phyloP scores from a whole-genome alignment of 2,329 filamentous ascomycete species.

The Scleromitrula shiraiana region DNA sequence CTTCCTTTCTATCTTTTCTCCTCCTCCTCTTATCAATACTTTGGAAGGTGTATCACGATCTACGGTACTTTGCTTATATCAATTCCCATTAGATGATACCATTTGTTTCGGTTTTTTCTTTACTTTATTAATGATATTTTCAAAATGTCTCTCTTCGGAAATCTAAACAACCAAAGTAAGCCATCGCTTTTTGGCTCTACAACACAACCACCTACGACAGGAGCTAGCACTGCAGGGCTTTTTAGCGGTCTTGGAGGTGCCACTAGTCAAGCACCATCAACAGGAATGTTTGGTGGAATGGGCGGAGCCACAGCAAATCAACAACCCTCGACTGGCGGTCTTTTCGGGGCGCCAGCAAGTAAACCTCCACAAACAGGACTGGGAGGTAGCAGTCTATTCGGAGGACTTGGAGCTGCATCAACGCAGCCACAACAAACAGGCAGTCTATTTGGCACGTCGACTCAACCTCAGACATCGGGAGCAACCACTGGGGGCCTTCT shows the following conservation, averaged over 20 bases:
- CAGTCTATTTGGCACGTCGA: constrained; percentile 7
- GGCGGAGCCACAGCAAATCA: constrained; percentile 1
- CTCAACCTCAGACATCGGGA: constrained; percentile 13
- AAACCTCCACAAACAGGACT: constrained; percentile 12
- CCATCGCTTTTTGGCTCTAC: constrained; percentile 1
- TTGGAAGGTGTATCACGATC: no score
- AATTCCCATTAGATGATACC: no score
- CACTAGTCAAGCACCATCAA: constrained; percentile 13
- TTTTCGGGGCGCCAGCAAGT: constrained; percentile 22
- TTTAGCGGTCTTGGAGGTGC: constrained; percentile 14
- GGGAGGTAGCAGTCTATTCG: constrained; percentile 18
- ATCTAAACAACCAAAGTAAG: constrained; percentile 4
- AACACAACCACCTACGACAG: constrained; percentile 3
- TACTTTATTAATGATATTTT: not conserved
- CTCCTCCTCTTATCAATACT: not conserved
- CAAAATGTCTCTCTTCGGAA: constrained; percentile 7
- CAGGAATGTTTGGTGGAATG: not conserved
- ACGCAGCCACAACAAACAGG: constrained; percentile 15
- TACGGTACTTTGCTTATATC: no score
- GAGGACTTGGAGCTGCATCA: constrained; percentile 10
- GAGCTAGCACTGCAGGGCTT: constrained; percentile 4
- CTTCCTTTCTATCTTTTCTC: not conserved
- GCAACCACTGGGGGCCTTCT: constrained; percentile 10
- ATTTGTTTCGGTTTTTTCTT: no score
- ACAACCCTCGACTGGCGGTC: constrained; percentile 13